Evolutionary conservation across 129 eudicot species (phyloP).

Genomic region (Flaveria brownii): DNA sequence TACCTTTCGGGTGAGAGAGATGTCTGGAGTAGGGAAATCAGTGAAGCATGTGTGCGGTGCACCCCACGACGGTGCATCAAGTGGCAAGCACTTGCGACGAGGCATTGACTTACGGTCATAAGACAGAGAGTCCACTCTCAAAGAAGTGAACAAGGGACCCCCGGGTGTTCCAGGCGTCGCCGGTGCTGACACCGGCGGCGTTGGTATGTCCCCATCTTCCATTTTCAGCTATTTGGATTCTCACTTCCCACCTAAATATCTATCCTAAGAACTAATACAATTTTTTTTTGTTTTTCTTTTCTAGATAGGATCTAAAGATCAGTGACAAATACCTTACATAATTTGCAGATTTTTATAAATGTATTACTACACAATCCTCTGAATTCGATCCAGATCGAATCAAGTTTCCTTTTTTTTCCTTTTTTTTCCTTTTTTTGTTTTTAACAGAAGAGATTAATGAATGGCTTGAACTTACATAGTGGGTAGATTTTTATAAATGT

Average conservation of each 20-base stretch:
- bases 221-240: slow-evolving; percentile 26
- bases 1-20: slow-evolving; percentile 46
- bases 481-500: slow-evolving; percentile 40
- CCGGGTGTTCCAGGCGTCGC: slow-evolving; percentile 69
- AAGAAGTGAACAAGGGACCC: slow-evolving; percentile 50
- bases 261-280: neutral
- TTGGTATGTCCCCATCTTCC: slow-evolving; percentile 41
- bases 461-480: slow-evolving; percentile 36
- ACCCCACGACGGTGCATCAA: slow-evolving; percentile 41
- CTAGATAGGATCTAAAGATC: neutral
- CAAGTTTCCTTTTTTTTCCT: neutral
- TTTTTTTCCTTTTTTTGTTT: neutral
- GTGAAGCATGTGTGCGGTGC: slow-evolving; percentile 34
- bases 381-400: slow-evolving; percentile 32
- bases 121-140: slow-evolving; percentile 56
- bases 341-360: slow-evolving; percentile 40
- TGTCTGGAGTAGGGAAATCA: slow-evolving; percentile 36
- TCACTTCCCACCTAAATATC: neutral
- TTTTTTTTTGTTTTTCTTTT: neutral
- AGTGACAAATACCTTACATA: slow-evolving; percentile 31
- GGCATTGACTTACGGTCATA: slow-evolving; percentile 71
- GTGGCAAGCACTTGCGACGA: slow-evolving; percentile 54
- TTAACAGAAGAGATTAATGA: neutral
- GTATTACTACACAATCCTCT: slow-evolving; percentile 31
- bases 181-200: slow-evolving; percentile 54